These are phyloP conservation scores for Dryas drummondii DNA, from an alignment of 306 rosid genomes.

Conservation along the genomic window DNA sequence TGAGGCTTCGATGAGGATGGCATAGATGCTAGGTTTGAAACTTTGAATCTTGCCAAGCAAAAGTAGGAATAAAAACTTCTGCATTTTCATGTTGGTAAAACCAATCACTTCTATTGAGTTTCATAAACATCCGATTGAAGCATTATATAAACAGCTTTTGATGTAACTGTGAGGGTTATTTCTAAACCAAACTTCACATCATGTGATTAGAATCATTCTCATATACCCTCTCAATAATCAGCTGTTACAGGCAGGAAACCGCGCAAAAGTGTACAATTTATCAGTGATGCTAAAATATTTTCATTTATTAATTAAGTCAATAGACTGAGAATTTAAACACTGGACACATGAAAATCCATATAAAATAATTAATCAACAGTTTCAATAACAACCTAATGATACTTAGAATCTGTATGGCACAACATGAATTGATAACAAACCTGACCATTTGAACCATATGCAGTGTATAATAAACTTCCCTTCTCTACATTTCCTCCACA, in stretches of 20 bases:
- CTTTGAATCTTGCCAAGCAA: background rate
- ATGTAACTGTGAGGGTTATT: background rate
- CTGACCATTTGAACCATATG: constrained; percentile 98
- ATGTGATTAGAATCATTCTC: background rate
- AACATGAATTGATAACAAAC: constrained; percentile 36
- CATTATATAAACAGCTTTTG: background rate
- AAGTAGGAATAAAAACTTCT: background rate
- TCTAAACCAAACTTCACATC: background rate
- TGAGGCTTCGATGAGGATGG: background rate
- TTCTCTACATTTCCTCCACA: constrained; percentile 94
- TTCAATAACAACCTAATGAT: background rate
- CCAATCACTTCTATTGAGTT: background rate
- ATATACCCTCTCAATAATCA: background rate
- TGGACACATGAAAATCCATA: no score
- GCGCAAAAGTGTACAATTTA: no score
- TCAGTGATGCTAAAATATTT: no score
- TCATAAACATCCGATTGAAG: background rate
- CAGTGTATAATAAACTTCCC: constrained; percentile 66
- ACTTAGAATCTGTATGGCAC: background rate
- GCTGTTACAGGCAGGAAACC: no score
- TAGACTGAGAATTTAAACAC: background rate
- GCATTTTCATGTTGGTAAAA: background rate
- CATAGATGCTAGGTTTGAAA: no score
- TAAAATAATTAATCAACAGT: background rate
- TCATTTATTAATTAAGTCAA: no score